These are phyloP conservation scores for Paramyrothecium roridum DNA, from an alignment of 2,329 filamentous ascomycete genomes.

Conservation along the genomic window DNA sequence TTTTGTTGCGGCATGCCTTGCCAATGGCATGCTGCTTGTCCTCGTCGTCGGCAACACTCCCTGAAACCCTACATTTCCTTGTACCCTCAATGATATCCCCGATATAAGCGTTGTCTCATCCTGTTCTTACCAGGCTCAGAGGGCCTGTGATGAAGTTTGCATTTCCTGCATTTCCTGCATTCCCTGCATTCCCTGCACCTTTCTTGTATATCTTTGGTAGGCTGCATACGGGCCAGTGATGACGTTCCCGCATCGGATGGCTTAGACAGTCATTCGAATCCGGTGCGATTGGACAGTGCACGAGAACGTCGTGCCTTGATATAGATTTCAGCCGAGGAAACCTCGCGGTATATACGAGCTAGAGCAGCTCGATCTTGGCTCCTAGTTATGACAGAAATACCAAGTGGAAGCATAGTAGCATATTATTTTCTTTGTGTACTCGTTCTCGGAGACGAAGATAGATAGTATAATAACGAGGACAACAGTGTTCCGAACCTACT, in stretches of 20 bases:
- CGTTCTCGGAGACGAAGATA: background rate
- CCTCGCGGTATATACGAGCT: background rate
- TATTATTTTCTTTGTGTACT: background rate
- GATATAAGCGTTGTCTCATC: background rate
- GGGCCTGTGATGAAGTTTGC: background rate
- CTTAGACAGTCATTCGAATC: background rate
- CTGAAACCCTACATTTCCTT: conserved; percentile 13
- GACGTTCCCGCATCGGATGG: background rate
- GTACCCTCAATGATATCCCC: background rate
- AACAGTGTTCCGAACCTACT: background rate
- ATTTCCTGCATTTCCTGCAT: background rate
- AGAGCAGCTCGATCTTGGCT: background rate
- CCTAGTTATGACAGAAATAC: background rate
- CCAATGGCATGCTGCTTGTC: conserved; percentile 41
- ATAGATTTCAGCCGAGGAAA: background rate
- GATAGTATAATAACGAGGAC: background rate
- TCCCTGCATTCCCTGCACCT: background rate
- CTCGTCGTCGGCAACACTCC: conserved; percentile 36
- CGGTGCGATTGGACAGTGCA: background rate
- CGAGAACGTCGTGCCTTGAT: background rate
- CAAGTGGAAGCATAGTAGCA: background rate
- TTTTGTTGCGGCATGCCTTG: conserved; percentile 33
- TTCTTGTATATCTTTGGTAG: background rate
- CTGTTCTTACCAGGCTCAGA: background rate
- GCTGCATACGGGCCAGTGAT: background rate